Percentiles rank a stretch among this genome's conserved stretches.
These are phyloP conservation scores for Boletus rubescentipes DNA, from an alignment of 768 basidiomycete genomes.

Conservation along the genomic window DNA sequence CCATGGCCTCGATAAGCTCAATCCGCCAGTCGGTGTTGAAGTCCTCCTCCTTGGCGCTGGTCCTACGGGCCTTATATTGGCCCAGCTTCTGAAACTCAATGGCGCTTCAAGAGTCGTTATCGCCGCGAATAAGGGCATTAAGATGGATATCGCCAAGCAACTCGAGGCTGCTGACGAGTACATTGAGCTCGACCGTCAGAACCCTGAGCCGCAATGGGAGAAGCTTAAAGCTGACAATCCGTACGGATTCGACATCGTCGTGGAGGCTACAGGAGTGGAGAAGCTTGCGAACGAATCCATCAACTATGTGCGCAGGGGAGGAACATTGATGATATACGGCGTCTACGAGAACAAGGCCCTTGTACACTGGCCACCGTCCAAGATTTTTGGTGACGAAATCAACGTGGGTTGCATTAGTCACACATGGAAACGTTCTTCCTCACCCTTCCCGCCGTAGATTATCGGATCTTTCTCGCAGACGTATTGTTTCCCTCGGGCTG, in stretches of 20 bases:
- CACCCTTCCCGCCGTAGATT: conserved; percentile 47
- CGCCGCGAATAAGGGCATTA: conserved; percentile 87
- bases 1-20: conserved; percentile 88
- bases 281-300: conserved; percentile 85
- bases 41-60: conserved; percentile 88
- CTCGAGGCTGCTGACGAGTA: conserved; percentile 83
- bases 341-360: conserved; percentile 85
- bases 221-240: conserved; percentile 78
- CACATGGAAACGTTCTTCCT: background rate
- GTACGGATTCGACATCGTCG: conserved; percentile 88
- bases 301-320: conserved; percentile 84
- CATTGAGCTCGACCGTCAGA: conserved; percentile 75
- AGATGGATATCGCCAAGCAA: conserved; percentile 82
- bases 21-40: conserved; percentile 77
- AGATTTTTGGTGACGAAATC: conserved; percentile 77
- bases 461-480: conserved; percentile 91
- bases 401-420: conserved; percentile 33
- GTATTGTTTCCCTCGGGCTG: conserved; percentile 87
- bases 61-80: conserved; percentile 87
- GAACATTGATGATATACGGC: conserved; percentile 86
- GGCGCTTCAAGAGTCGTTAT: conserved; percentile 80
- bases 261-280: conserved; percentile 80
- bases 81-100: conserved; percentile 84
- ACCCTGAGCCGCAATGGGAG: conserved; percentile 77
- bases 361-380: conserved; percentile 84